These are phyloP conservation scores for Prunus fruticosa DNA, from an alignment of 306 rosid genomes.

Conservation along the genomic window DNA sequence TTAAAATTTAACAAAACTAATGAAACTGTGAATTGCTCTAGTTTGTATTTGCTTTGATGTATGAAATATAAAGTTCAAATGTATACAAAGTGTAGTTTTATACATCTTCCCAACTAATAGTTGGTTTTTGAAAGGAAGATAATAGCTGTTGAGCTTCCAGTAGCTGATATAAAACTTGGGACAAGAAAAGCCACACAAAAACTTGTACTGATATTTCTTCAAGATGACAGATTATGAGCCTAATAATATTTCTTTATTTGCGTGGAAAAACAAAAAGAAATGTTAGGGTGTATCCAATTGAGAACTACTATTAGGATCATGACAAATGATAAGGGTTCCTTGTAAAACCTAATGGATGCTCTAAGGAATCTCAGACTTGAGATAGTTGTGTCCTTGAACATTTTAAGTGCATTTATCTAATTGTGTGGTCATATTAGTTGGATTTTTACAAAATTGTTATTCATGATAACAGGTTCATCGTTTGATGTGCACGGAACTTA, in stretches of 20 bases:
- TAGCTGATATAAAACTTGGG: not conserved
- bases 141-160: not conserved
- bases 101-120: not conserved
- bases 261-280: not conserved
- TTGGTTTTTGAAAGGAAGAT: not conserved
- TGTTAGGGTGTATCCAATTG: not conserved
- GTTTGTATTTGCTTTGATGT: not conserved
- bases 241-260: not conserved
- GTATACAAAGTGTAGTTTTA: not conserved
- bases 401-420: constrained; percentile 11
- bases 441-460: constrained; percentile 16
- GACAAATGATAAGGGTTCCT: not conserved
- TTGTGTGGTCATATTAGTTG: constrained; percentile 13
- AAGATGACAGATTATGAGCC: not conserved
- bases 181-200: not conserved
- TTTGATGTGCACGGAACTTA: constrained; percentile 58
- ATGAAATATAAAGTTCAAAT: not conserved
- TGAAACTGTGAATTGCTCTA: constrained; percentile 8
- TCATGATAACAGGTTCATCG: constrained; percentile 63
- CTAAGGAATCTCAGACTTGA: not conserved
- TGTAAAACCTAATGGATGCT: not conserved
- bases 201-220: not conserved
- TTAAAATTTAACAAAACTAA: not conserved
- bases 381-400: not conserved
- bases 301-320: not conserved